Evolutionary conservation across 768 basidiomycete species (phyloP).

Genomic region (Cyathus striatus): DNA sequence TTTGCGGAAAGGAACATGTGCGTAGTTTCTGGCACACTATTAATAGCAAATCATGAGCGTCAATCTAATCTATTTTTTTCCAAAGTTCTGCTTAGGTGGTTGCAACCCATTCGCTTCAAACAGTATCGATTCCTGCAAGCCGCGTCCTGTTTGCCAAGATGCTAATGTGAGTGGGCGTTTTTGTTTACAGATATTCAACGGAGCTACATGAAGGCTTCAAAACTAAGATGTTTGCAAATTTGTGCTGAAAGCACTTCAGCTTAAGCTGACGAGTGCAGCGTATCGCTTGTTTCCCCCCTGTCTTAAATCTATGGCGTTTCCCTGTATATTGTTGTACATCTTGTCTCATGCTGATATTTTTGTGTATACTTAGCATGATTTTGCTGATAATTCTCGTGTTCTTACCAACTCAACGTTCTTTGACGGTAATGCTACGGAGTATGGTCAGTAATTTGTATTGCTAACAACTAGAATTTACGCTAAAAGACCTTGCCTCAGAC

Average conservation of each 20-base stretch:
- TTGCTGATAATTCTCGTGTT: constrained; percentile 62
- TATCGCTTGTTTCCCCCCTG: too few species aligned
- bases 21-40: too few species aligned
- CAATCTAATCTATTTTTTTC: background rate
- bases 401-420: constrained; percentile 61
- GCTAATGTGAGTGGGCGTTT: constrained; percentile 38
- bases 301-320: too few species aligned
- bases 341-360: too few species aligned
- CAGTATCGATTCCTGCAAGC: constrained; percentile 58
- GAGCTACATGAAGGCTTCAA: too few species aligned
- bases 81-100: constrained; percentile 78
- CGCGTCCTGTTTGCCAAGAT: constrained; percentile 67
- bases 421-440: constrained; percentile 68
- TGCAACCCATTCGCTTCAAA: constrained; percentile 76
- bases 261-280: too few species aligned
- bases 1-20: constrained; percentile 43
- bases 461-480: background rate
- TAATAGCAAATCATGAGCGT: too few species aligned
- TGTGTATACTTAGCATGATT: constrained; percentile 40
- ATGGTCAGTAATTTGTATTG: constrained; percentile 36
- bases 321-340: too few species aligned
- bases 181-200: too few species aligned
- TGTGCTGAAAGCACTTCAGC: too few species aligned
- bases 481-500: constrained; percentile 31
- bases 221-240: too few species aligned